Percentiles rank a stretch among this genome's conserved stretches.
Conservation (phyloP, 768 basidiomycete species). For the Pulveroboletus ravenelii region DNA sequence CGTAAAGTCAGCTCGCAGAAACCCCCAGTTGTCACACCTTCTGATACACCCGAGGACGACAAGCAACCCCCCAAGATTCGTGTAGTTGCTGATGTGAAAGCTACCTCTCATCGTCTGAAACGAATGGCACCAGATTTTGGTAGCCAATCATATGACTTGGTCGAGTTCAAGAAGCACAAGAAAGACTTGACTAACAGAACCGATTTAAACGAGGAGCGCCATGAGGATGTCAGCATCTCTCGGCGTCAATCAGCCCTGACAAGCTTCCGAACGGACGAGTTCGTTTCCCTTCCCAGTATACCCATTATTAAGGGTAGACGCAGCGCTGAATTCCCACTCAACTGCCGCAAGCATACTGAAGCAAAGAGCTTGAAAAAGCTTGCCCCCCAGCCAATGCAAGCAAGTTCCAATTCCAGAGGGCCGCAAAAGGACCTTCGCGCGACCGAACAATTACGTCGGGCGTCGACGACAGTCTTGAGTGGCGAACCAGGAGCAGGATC, state of each 20-base stretch:
- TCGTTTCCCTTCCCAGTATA: neutral
- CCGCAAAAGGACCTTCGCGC: conserved; percentile 3
- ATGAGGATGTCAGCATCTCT: neutral
- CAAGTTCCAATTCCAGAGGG: neutral
- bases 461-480: neutral
- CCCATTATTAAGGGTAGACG: neutral
- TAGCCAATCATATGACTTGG: neutral
- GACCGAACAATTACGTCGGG: conserved; percentile 13
- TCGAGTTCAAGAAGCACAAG: neutral
- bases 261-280: neutral
- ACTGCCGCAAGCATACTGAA: neutral
- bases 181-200: neutral
- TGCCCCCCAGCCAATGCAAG: neutral
- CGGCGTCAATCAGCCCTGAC: neutral
- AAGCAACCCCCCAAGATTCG: neutral
- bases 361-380: neutral
- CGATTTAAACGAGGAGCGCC: neutral
- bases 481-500: neutral
- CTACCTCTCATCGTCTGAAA: conserved; percentile 10
- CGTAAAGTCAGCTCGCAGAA: conserved; percentile 24
- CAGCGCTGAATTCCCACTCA: neutral
- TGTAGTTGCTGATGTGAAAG: neutral
- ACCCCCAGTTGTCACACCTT: conserved; percentile 10
- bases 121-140: conserved; percentile 5
- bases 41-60: conserved; percentile 24